phyloP scores from a whole-genome alignment of 208 protist species.

The Tritrichomonas foetus region DNA sequence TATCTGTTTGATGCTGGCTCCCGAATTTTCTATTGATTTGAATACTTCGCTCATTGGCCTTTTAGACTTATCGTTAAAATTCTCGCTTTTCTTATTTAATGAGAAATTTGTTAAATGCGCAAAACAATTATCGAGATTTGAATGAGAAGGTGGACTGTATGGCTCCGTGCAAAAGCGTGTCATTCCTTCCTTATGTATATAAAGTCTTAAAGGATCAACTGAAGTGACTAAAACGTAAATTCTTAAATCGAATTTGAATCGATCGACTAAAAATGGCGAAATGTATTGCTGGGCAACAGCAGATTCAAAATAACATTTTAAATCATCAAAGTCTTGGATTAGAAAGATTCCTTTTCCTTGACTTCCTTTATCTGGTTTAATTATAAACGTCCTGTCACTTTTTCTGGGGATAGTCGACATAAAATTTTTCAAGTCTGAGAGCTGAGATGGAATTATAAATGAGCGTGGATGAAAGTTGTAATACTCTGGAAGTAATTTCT shows the following conservation, averaged over 20 bases:
- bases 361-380: constrained; percentile 45
- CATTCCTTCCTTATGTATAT: constrained; percentile 58
- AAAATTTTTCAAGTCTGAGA: background rate
- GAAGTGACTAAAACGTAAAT: constrained; percentile 42
- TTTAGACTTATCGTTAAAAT: constrained; percentile 15
- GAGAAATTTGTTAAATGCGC: constrained; percentile 59
- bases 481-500: constrained; percentile 37
- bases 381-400: constrained; percentile 15
- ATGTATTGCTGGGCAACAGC: constrained; percentile 44
- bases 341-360: constrained; percentile 44
- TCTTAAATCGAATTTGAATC: constrained; percentile 46
- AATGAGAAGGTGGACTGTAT: constrained; percentile 45
- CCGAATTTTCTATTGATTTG: background rate
- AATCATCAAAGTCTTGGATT: background rate
- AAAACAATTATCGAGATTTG: constrained; percentile 45
- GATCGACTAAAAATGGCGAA: constrained; percentile 43
- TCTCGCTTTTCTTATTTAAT: constrained; percentile 52
- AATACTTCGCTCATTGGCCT: background rate
- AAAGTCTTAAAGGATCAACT: constrained; percentile 55
- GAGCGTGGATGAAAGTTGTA: background rate
- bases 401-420: constrained; percentile 14
- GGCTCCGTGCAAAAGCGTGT: constrained; percentile 56
- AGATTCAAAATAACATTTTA: background rate
- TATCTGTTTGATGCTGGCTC: background rate
- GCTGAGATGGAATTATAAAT: background rate